A percentile compares a stretch with the other conserved stretches of the same genome.
Conservation (phyloP, 305 asterid genomes). For the Solanum hybrid region DNA sequence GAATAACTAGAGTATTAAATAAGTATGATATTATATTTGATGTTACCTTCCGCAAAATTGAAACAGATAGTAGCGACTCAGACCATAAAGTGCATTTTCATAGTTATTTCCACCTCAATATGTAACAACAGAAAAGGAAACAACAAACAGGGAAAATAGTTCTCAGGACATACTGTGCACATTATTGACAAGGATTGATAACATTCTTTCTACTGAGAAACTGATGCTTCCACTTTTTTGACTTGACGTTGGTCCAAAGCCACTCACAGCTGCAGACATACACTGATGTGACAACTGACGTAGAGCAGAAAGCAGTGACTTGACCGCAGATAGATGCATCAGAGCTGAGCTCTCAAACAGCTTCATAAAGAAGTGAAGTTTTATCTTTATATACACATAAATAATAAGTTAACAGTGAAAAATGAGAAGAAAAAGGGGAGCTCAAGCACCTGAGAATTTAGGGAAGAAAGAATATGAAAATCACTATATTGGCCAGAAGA, state of each 20-base stretch:
- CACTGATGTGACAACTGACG: constrained; percentile 78
- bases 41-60: background rate
- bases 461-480: constrained; percentile 84
- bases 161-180: constrained; percentile 65
- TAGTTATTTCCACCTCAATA: background rate
- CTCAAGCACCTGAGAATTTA: constrained; percentile 71
- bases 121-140: constrained; percentile 14
- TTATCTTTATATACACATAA: background rate
- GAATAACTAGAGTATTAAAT: background rate
- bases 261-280: constrained; percentile 56
- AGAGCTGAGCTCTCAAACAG: constrained; percentile 93
- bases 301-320: constrained; percentile 88
- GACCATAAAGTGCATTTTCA: background rate
- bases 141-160: constrained; percentile 17
- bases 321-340: constrained; percentile 87
- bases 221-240: constrained; percentile 76
- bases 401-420: background rate
- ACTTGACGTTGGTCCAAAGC: constrained; percentile 63
- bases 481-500: constrained; percentile 93
- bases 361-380: constrained; percentile 20
- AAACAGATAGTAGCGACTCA: background rate
- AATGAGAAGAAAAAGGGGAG: constrained; percentile 7
- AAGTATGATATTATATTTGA: background rate
- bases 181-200: constrained; percentile 75
- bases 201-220: constrained; percentile 85